These are phyloP conservation scores for Rhodamnia rubescens DNA, from an alignment of 345 rosid genomes.

Conservation along the genomic window DNA sequence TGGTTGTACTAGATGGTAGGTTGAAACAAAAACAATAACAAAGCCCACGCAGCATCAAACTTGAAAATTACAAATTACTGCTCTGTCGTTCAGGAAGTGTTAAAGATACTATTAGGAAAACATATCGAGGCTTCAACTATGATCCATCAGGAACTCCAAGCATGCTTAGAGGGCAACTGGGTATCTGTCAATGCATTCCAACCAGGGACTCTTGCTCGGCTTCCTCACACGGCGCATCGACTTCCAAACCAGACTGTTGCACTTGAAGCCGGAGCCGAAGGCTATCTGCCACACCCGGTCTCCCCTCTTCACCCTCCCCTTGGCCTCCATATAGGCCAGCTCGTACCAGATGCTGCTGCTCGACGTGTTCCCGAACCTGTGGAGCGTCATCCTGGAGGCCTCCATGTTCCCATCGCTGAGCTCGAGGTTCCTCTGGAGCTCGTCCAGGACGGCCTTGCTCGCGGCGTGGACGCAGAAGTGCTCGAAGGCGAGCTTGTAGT, in stretches of 20 bases:
- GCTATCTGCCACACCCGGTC: conserved; percentile 89
- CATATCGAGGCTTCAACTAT: background rate
- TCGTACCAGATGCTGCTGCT: conserved; percentile 94
- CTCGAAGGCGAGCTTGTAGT: conserved; percentile 93
- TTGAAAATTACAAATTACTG: background rate
- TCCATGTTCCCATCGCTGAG: conserved; percentile 72
- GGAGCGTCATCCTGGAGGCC: conserved; percentile 78
- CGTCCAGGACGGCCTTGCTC: conserved; percentile 71
- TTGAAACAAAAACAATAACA: background rate
- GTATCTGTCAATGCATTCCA: conserved; percentile 51
- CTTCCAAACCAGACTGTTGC: conserved; percentile 86
- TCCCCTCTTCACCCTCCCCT: conserved; percentile 60
- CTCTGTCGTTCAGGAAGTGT: background rate
- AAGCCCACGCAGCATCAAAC: background rate
- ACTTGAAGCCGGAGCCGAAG: conserved; percentile 87
- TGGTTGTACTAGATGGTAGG: background rate
- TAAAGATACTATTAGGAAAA: background rate
- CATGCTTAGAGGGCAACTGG: conserved; percentile 22
- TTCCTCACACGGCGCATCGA: conserved; percentile 57
- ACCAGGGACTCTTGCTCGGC: conserved; percentile 73
- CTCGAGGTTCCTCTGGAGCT: conserved; percentile 76
- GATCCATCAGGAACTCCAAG: background rate
- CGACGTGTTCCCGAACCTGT: conserved; percentile 83
- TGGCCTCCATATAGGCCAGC: conserved; percentile 83
- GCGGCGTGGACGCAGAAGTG: conserved; percentile 90